These are phyloP conservation scores for Clitoria ternatea DNA, from an alignment of 306 rosid genomes.

Conservation along the genomic window DNA sequence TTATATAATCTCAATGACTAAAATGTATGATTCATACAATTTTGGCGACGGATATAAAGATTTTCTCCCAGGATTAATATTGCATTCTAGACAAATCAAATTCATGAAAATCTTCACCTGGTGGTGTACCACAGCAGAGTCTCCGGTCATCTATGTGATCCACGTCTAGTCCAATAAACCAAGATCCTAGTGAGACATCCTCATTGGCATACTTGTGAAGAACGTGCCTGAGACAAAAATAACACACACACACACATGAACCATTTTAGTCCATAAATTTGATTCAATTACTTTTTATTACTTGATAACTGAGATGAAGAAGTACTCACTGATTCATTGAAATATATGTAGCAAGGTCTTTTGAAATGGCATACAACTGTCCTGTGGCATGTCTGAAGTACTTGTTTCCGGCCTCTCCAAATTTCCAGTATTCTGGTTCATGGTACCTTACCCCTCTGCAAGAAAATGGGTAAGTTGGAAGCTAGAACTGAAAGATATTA, in stretches of 20 bases:
- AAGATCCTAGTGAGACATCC: slow-evolving; percentile 91
- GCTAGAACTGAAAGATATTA: slow-evolving; percentile 10
- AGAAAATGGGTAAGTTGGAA: slow-evolving; percentile 30
- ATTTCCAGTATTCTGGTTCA: slow-evolving; percentile 97
- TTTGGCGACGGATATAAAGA: too few species aligned
- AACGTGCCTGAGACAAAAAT: slow-evolving; percentile 68
- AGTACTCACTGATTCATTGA: slow-evolving; percentile 74
- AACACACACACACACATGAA: background rate
- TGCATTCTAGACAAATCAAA: too few species aligned
- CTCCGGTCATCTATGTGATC: slow-evolving; percentile 90
- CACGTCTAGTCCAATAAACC: slow-evolving; percentile 95
- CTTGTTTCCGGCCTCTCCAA: slow-evolving; percentile 94
- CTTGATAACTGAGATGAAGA: background rate
- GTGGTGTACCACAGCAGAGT: slow-evolving; percentile 94
- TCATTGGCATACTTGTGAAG: slow-evolving; percentile 96
- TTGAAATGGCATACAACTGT: slow-evolving; percentile 90
- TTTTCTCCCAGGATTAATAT: too few species aligned
- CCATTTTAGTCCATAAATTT: background rate
- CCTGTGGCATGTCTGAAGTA: slow-evolving; percentile 99
- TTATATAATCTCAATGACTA: too few species aligned
- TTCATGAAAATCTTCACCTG: slow-evolving; percentile 65
- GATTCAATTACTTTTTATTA: background rate
- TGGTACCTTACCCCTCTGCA: slow-evolving; percentile 96
- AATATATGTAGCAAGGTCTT: slow-evolving; percentile 82
- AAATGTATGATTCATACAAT: too few species aligned